A percentile compares a stretch with the other conserved stretches of the same genome.
Evolutionary conservation across 2,329 filamentous ascomycete species (phyloP).

Genomic region (Gyromitra esculenta): DNA sequence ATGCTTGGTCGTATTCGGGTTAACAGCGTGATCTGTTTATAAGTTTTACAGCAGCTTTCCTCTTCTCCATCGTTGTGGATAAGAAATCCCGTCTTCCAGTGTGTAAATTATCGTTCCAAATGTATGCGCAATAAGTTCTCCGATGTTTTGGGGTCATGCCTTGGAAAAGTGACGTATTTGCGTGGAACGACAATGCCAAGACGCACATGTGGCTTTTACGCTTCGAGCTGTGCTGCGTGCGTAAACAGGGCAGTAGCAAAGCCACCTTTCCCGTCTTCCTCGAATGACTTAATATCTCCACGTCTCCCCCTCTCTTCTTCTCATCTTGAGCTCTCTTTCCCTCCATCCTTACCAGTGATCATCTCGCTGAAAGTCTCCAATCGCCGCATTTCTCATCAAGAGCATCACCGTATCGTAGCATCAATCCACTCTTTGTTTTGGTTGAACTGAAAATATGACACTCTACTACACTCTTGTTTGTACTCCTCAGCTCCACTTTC

Average conservation of each 20-base stretch:
- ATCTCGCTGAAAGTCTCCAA: neutral
- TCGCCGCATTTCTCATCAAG: neutral
- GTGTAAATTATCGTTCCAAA: neutral
- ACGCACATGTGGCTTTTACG: conserved; percentile 44
- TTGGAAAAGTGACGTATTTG: conserved; percentile 28
- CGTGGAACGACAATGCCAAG: conserved; percentile 27
- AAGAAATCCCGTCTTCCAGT: neutral
- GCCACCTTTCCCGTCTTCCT: conserved; percentile 44
- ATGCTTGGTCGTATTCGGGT: neutral
- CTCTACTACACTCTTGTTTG: conserved; percentile 66
- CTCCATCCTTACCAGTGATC: conserved; percentile 16
- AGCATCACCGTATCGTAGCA: neutral
- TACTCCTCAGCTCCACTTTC: conserved; percentile 38
- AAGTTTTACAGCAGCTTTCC: neutral
- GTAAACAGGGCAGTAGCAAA: conserved; percentile 47
- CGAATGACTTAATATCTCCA: conserved; percentile 47
- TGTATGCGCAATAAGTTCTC: conserved; percentile 6
- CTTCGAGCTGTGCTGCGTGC: conserved; percentile 33
- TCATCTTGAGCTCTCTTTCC: neutral
- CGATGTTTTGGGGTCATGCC: neutral
- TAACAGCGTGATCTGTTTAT: neutral
- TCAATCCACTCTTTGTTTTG: conserved; percentile 28
- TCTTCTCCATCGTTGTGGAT: neutral
- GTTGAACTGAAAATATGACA: conserved; percentile 61
- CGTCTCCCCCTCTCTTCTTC: conserved; percentile 32